Evolutionary conservation across 768 basidiomycete genomes (phyloP), one percentile per base, ranked within the genome.

Genomic region (Holtermanniella nyarrowii): DNA sequence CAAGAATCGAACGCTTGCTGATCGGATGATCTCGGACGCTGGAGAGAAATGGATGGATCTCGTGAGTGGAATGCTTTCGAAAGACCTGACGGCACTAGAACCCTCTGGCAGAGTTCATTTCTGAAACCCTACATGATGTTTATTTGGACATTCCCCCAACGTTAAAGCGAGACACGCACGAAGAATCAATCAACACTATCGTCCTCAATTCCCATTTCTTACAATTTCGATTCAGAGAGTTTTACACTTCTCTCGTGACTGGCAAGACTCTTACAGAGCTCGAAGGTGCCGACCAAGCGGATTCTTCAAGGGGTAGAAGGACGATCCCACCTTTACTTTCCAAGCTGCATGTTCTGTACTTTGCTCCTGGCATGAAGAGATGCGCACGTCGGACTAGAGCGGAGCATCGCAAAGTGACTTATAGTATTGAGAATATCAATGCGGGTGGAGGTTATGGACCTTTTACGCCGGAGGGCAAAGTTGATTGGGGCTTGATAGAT

Each of bases 381-480:
- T n/a, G n/a, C n/a, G n/a, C n/a, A n/a, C n/a, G n/a, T n/a, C n/a
- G n/a, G n/a, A n/a, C n/a, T n/a, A n/a, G n/a, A n/a, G n/a, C n/a
- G n/a, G n/a, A n/a, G n/a, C n/a, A n/a, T n/a, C n/a, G n/a, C n/a
- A n/a, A n/a, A n/a, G n/a, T n/a, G n/a, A n/a, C n/a, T n/a, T n/a
- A n/a, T n/a, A n/a, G n/a, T n/a, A n/a, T n/a, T n/a, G n/a, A n/a
- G n/a, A n/a, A n/a, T n/a, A n/a, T n/a, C n/a, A n/a, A n/a, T n/a
- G n/a, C n/a, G n/a, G n/a, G n/a, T n/a, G n/a, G n/a, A n/a, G n/a
- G 65, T 40, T 69, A 56, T 55, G 65, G 64, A 26, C 68, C 68
- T 18, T 67, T 63, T 41, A 50, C 48, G 1, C 31, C 45, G 4
- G 61, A 65, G 24, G 69, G 69, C 0, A 58, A 52, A 20, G 64